A percentile compares a stretch with the other conserved stretches of the same genome.
phyloP scores from a whole-genome alignment of 2,329 filamentous ascomycete genomes.

The Periconia sp. region DNA sequence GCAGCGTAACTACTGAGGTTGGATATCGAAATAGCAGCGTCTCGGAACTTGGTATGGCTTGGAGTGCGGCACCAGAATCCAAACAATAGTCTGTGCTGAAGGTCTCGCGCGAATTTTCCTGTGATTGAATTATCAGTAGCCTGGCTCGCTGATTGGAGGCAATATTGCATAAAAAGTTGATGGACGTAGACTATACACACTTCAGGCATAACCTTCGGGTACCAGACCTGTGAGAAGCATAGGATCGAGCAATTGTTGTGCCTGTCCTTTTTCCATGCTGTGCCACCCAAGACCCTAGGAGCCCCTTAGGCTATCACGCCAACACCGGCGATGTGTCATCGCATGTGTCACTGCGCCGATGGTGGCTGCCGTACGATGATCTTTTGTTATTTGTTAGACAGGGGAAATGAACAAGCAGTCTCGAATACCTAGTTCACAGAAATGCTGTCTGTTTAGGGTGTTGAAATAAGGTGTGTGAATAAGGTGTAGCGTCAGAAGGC shows the following conservation, averaged over 20 bases:
- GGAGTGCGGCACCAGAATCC: not conserved
- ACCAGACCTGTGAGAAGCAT: not conserved
- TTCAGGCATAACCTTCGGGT: no score
- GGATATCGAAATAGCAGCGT: not conserved
- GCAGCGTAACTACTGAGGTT: not conserved
- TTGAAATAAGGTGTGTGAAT: no score
- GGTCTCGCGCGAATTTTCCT: not conserved
- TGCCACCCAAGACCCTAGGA: not conserved
- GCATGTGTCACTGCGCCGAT: not conserved
- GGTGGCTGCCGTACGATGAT: no score
- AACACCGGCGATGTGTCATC: not conserved
- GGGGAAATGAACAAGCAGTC: no score
- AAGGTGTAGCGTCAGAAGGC: no score
- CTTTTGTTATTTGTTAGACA: no score
- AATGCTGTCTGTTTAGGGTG: no score
- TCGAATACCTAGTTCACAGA: no score
- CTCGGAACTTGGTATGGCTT: not conserved
- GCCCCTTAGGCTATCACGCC: not conserved
- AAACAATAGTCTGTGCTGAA: not conserved
- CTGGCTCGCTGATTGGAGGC: not conserved
- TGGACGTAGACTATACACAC: no score
- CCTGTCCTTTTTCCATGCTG: not conserved
- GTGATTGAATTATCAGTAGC: not conserved
- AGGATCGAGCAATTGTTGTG: not conserved
- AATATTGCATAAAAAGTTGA: not conserved